phyloP scores from a whole-genome alignment of 257 asterid genomes.

The Fraxinus anomala region DNA sequence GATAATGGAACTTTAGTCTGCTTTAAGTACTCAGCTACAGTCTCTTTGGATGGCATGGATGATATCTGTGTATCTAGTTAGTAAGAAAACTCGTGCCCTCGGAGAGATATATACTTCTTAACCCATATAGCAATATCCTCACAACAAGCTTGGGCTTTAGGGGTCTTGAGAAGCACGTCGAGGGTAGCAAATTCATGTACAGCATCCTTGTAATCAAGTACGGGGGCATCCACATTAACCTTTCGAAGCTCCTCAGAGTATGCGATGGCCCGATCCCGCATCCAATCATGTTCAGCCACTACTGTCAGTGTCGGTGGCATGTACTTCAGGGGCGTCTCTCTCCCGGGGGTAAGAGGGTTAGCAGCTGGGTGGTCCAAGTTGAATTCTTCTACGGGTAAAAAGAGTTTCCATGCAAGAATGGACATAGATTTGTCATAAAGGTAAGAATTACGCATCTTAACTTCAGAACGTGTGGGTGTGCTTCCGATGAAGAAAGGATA shows the following conservation, averaged over 20 bases:
- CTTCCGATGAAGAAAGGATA: slow-evolving; percentile 82
- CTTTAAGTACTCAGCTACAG: neutral
- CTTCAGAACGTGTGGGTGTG: slow-evolving; percentile 61
- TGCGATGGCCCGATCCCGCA: slow-evolving; percentile 79
- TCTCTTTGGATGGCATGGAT: neutral
- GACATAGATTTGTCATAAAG: slow-evolving; percentile 68
- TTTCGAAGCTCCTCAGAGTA: slow-evolving; percentile 81
- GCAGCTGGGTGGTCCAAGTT: slow-evolving; percentile 72
- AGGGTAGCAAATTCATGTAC: slow-evolving; percentile 86
- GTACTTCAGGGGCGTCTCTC: slow-evolving; percentile 48
- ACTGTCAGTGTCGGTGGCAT: slow-evolving; percentile 90
- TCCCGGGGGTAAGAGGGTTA: slow-evolving; percentile 54
- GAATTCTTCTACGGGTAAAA: slow-evolving; percentile 56
- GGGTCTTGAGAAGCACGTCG: slow-evolving; percentile 61
- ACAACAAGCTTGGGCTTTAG: slow-evolving; percentile 71
- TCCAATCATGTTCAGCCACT: slow-evolving; percentile 85
- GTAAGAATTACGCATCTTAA: slow-evolving; percentile 62
- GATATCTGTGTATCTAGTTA: slow-evolving; percentile 21
- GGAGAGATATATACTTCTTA: slow-evolving; percentile 75
- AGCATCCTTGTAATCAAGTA: slow-evolving; percentile 77
- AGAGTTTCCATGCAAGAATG: slow-evolving; percentile 78
- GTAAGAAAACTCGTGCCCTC: slow-evolving; percentile 82
- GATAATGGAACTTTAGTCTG: neutral
- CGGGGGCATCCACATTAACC: slow-evolving; percentile 76
- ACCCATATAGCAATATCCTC: slow-evolving; percentile 88